Percentiles rank a stretch among this genome's conserved stretches.
These are phyloP conservation scores for Echinochloa phyllopogon DNA, from an alignment of 176 grass and related monocot genomes.

Conservation along the genomic window DNA sequence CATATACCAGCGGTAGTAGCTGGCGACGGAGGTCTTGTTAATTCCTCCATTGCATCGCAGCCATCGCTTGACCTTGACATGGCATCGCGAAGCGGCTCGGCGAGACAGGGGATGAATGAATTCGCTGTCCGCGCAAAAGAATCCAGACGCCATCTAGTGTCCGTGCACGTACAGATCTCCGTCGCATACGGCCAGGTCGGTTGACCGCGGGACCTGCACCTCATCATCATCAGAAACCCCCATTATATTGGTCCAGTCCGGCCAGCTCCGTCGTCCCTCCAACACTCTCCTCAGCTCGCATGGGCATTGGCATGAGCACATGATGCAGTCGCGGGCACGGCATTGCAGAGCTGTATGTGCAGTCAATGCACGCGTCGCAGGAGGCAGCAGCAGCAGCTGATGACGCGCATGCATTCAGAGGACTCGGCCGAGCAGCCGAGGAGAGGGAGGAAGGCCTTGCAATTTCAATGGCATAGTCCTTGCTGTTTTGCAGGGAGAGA, in stretches of 20 bases:
- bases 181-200: not conserved
- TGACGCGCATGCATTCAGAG: not conserved
- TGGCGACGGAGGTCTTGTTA: not conserved
- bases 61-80: not conserved
- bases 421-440: not conserved
- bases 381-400: not conserved
- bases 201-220: not conserved
- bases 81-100: not conserved
- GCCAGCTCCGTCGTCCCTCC: conserved; percentile 1
- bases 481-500: too few species aligned
- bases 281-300: not conserved
- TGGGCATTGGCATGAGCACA: too few species aligned
- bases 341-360: not conserved
- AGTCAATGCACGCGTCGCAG: conserved; percentile 22
- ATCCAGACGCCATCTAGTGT: not conserved
- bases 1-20: not conserved
- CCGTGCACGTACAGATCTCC: not conserved
- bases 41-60: too few species aligned
- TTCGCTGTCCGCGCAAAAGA: not conserved
- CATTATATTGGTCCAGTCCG: conserved; percentile 1
- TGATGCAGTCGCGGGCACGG: not conserved
- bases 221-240: not conserved
- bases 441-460: too few species aligned
- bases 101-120: not conserved
- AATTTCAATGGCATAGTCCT: not conserved